These are phyloP conservation scores for Cucumis hystrix DNA, from an alignment of 306 rosid genomes.

Conservation along the genomic window DNA sequence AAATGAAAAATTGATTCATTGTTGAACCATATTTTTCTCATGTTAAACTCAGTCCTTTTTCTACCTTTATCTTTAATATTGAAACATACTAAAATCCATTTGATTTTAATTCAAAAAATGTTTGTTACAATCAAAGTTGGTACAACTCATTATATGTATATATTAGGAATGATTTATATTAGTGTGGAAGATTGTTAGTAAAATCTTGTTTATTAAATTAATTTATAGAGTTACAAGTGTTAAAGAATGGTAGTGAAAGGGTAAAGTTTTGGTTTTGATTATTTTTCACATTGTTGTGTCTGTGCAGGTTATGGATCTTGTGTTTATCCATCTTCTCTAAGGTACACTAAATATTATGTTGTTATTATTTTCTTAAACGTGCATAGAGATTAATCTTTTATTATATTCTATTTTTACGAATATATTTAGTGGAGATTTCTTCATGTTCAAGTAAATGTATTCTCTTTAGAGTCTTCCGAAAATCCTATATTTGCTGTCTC, in stretches of 20 bases:
- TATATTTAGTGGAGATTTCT: slow-evolving; percentile 21
- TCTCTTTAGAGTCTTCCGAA: not conserved
- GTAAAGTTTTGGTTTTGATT: not conserved
- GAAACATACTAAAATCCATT: no score
- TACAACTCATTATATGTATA: no score
- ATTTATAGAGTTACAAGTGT: not conserved
- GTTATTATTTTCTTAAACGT: no score
- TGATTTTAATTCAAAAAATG: no score
- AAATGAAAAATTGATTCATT: no score
- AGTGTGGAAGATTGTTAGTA: not conserved
- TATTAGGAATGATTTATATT: no score
- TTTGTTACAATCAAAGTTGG: no score
- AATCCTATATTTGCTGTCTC: no score
- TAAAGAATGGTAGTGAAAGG: not conserved
- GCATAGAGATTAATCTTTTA: not conserved
- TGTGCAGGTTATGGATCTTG: slow-evolving; percentile 95
- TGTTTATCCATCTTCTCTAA: slow-evolving; percentile 61
- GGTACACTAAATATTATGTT: slow-evolving; percentile 27
- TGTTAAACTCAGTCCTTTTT: no score
- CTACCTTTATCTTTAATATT: no score
- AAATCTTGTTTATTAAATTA: not conserved
- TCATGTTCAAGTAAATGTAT: slow-evolving; percentile 46
- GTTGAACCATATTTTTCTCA: no score
- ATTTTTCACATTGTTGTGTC: not conserved
- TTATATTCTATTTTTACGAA: not conserved